Evolutionary conservation across 352 stramenopile species (phyloP).

Genomic region (Globisporangium nagaii): DNA sequence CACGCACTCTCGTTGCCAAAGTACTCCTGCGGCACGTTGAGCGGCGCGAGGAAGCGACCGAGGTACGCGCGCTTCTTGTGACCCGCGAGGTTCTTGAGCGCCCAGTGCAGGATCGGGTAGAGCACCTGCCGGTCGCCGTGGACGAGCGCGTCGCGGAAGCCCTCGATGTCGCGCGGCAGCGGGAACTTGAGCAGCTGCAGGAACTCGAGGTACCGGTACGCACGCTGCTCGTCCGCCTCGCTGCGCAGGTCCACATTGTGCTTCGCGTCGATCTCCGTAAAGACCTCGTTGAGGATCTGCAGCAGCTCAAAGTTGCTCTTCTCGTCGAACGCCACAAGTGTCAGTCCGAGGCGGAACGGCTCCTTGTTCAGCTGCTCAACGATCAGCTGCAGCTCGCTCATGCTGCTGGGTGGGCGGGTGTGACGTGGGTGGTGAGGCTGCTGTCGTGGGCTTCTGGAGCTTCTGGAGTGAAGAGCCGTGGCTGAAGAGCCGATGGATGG

Average conservation of each 20-base stretch:
- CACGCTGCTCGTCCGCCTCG: conserved; percentile 72
- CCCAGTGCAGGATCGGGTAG: conserved; percentile 91
- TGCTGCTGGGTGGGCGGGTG: conserved; percentile 18
- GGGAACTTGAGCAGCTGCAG: conserved; percentile 93
- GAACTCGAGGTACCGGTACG: conserved; percentile 88
- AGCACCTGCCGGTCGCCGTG: conserved; percentile 85
- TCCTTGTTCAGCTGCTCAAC: conserved; percentile 92
- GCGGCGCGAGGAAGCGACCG: conserved; percentile 85
- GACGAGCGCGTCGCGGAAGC: conserved; percentile 69
- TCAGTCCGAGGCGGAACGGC: conserved; percentile 87
- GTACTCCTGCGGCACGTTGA: conserved; percentile 93
- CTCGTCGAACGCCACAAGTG: conserved; percentile 92
- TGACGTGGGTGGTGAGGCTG: too few species aligned
- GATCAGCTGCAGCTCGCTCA: conserved; percentile 91
- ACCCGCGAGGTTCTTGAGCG: conserved; percentile 77
- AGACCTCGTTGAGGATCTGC: conserved; percentile 92
- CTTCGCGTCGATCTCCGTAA: conserved; percentile 83
- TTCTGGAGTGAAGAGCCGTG: too few species aligned
- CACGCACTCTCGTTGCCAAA: conserved; percentile 80
- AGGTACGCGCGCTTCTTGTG: conserved; percentile 94
- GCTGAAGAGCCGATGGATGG: too few species aligned
- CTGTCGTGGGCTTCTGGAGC: too few species aligned
- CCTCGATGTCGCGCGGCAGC: conserved; percentile 63
- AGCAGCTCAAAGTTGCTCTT: conserved; percentile 92
- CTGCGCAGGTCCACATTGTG: conserved; percentile 82